A percentile compares a stretch with the other conserved stretches of the same genome.
phyloP scores from a whole-genome alignment of 2,329 filamentous ascomycete species.

The Meredithiella fracta region DNA sequence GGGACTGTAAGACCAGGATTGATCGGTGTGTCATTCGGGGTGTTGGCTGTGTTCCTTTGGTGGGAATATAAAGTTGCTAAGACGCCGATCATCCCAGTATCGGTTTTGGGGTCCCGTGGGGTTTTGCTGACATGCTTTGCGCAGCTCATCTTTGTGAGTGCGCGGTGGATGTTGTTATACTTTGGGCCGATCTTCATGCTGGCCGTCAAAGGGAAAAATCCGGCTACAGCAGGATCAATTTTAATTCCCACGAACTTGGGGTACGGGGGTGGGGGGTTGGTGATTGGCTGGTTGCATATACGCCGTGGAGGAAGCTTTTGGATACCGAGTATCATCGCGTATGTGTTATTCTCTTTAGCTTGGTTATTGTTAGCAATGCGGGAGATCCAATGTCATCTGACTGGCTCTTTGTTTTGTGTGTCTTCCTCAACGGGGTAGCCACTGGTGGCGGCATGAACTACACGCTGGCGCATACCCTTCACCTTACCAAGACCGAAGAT shows the following conservation, averaged over 20 bases:
- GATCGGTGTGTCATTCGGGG: conserved; percentile 39
- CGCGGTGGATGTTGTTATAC: conserved; percentile 66
- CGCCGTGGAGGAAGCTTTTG: conserved; percentile 59
- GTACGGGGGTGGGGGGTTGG: conserved; percentile 56
- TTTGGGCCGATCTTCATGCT: conserved; percentile 68
- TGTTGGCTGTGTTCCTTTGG: conserved; percentile 37
- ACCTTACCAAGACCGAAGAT: conserved; percentile 47
- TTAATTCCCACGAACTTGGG: conserved; percentile 69
- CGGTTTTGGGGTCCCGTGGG: conserved; percentile 51
- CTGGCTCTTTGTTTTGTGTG: conserved; percentile 37
- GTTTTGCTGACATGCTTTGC: conserved; percentile 57
- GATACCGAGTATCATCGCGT: conserved; percentile 41
- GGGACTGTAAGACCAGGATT: conserved; percentile 42
- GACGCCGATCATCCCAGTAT: conserved; percentile 61
- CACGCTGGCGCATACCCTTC: conserved; percentile 61
- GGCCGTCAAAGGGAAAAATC: conserved; percentile 52
- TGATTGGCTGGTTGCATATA: conserved; percentile 63
- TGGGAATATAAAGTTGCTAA: conserved; percentile 46
- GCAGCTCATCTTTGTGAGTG: conserved; percentile 63
- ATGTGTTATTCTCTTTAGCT: conserved; percentile 45
- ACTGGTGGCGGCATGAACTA: conserved; percentile 66
- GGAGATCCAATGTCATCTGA: conserved; percentile 36
- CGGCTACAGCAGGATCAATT: conserved; percentile 55
- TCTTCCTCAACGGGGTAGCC: conserved; percentile 55
- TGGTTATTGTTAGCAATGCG: conserved; percentile 38